Base-by-base conservation (phyloP, 768 basidiomycete genomes). In the Ramaria sp. region DNA sequence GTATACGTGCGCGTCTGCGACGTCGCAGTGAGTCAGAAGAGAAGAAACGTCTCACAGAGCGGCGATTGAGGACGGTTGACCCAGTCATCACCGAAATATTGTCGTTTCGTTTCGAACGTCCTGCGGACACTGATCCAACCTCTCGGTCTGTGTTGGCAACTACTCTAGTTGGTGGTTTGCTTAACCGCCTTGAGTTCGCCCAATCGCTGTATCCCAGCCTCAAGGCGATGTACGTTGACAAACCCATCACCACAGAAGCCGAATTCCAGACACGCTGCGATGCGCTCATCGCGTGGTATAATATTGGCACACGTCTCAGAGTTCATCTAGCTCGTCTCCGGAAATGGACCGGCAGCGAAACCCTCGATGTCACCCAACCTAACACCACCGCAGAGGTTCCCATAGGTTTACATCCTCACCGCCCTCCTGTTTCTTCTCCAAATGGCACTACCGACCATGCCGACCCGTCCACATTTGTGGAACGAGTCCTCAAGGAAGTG, bases 401-500 rank as follows among this genome's bases (percentile, higher is more conserved):
- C 41, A 74, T 77, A 52, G 59, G 60, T 49, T 60, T 65, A 27
- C 63, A 69, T 59, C 63, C 67, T 19, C 64, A 68, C 24, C 67
- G 70, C 39, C 51, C 64, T 59, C 65, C 60, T 43, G 41, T 47
- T 24, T 53, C 34, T 45, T 43, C 46, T n/a, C 60, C 59, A 54
- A 69, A 68, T 53, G 71, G 69, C 10, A 65, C 68, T 42, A 64
- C 71, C 45, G 83, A 82, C 59, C 72, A 75, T 46, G 68, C 82
- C 4, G 86, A 86, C 62, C 82, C 84, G 20, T 83, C 84, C 19
- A 90, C 88, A 37, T 99, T 98, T 68, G 86, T 97, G 34, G 96
- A 97, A 68, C 82, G 92, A 30, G 73, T 97, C 24, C 77, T 96
- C 58, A 97, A 98, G 68, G 95, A 98, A 69, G 95, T 98, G 64